A percentile compares a stretch with the other conserved stretches of the same genome.
Evolutionary conservation across 2,329 filamentous ascomycete genomes (phyloP).

Genomic region (Colletotrichum filicis): DNA sequence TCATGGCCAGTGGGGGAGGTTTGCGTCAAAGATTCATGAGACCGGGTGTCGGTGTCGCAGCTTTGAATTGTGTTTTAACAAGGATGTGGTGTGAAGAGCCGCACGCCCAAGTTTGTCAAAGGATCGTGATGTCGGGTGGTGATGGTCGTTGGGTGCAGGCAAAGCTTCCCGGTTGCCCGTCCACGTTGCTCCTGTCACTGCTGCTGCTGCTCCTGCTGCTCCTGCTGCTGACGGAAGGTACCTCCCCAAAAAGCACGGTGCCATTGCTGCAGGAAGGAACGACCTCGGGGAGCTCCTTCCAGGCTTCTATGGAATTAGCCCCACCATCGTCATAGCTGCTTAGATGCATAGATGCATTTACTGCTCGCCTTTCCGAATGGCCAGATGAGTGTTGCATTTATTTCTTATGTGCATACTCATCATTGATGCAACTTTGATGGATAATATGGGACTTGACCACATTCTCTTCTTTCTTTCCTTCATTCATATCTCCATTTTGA

Average conservation of each 20-base stretch:
- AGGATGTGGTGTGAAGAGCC: constrained; percentile 2
- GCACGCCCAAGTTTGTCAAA: background rate
- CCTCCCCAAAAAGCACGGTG: background rate
- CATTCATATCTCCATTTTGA: background rate
- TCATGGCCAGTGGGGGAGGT: constrained; percentile 9
- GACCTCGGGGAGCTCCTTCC: background rate
- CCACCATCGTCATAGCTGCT: background rate
- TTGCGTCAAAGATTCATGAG: background rate
- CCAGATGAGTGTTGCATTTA: too few relatives aligned
- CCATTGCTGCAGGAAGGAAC: background rate
- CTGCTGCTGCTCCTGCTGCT: background rate
- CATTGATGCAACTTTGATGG: background rate
- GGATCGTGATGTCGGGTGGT: background rate
- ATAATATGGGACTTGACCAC: background rate
- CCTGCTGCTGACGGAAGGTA: background rate
- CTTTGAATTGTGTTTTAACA: background rate
- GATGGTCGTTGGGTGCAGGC: background rate
- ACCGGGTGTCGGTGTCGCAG: background rate
- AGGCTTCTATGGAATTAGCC: background rate
- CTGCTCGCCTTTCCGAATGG: background rate
- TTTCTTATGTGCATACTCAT: background rate
- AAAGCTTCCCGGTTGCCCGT: background rate
- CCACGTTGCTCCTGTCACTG: background rate
- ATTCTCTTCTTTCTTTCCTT: background rate
- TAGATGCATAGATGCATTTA: background rate